A percentile compares a stretch with the other conserved stretches of the same genome.
phyloP scores from a whole-genome alignment of 1,284 basidiomycete species.

The Lignosus rhinocerotis region DNA sequence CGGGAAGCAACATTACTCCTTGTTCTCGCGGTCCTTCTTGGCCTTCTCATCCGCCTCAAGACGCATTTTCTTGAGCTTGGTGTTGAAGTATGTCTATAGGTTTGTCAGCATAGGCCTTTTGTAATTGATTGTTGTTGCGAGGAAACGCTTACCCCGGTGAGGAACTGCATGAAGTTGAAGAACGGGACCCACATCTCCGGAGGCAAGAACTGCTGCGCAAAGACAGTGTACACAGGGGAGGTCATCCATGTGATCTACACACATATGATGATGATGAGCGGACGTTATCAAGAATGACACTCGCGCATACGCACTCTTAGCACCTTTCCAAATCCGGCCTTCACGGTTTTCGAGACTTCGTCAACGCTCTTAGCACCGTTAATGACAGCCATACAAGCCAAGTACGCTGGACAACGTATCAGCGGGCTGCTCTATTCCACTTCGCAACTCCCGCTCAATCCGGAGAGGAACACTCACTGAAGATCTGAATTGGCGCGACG shows the following conservation, averaged over 20 bases:
- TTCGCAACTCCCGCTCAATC: neutral
- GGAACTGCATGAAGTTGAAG: constrained; percentile 70
- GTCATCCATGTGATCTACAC: constrained; percentile 70
- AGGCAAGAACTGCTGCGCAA: constrained; percentile 77
- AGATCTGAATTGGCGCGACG: constrained; percentile 75
- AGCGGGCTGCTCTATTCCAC: neutral
- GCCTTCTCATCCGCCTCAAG: constrained; percentile 48
- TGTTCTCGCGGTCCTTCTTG: constrained; percentile 47
- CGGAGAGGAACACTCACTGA: constrained; percentile 48
- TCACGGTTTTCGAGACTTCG: constrained; percentile 71
- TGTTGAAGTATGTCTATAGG: constrained; percentile 70
- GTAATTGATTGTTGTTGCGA: neutral
- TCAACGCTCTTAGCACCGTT: constrained; percentile 74
- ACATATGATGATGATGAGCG: neutral
- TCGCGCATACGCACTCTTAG: constrained; percentile 54
- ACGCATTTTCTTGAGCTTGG: constrained; percentile 61
- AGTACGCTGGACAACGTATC: constrained; percentile 42
- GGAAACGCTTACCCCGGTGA: constrained; percentile 56
- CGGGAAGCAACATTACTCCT: constrained; percentile 32
- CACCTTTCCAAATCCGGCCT: constrained; percentile 74
- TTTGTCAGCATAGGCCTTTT: neutral
- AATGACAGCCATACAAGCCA: constrained; percentile 83
- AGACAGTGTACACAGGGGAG: constrained; percentile 66
- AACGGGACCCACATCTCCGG: constrained; percentile 78
- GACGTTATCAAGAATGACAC: neutral